Base-by-base conservation (phyloP, 2,329 filamentous ascomycete species). In the Aspergillus sp. region DNA sequence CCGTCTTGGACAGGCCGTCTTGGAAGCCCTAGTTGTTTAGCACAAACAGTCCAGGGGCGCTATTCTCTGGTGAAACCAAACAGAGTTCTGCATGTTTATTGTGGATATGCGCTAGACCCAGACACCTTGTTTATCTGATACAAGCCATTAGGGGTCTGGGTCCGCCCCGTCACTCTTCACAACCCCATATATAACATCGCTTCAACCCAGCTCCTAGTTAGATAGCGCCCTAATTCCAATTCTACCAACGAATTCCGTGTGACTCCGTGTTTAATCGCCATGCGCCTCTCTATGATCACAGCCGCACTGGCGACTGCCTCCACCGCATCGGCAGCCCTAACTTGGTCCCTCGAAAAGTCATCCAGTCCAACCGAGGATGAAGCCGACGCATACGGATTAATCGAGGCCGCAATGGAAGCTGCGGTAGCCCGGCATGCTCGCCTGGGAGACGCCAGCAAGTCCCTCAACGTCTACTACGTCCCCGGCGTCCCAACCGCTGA, bases 401-500 rank as follows among this genome's bases (percentile, higher is more conserved):
- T 58, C 31, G 37, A 33, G n/a, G 44, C 50, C 9, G 56, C 56
- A 9, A 58, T 58, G 56, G 12, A 44, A 31, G 50, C 51, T 12
- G 50, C 56, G 14, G 56, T 58, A 19, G 49, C 56, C 27, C 56
- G 56, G 2, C 50, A 58, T 17, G 23, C 56, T 15, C 50, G 56
- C 15, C 50, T 58, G 45, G 56, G 56, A 11, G 19, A 17, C 11
- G 56, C 50, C 14, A 54, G 27, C 35, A 58, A 58, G 33, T 17
- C 23, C 6, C 15, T 58, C 27, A 33, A 45, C 39, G 50, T 58
- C 45, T 54, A 17, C 21, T 58, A 58, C 50, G 23, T 23, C 17
- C 56, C 56, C 11, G 56, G 50, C 45, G 56, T 58, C 7, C 56
- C 56, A 6, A 58, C 56, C 27, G 56, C 56, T 4, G 56, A 58